phyloP scores from a whole-genome alignment of 78 protist species.

The Parvularia atlantis region DNA sequence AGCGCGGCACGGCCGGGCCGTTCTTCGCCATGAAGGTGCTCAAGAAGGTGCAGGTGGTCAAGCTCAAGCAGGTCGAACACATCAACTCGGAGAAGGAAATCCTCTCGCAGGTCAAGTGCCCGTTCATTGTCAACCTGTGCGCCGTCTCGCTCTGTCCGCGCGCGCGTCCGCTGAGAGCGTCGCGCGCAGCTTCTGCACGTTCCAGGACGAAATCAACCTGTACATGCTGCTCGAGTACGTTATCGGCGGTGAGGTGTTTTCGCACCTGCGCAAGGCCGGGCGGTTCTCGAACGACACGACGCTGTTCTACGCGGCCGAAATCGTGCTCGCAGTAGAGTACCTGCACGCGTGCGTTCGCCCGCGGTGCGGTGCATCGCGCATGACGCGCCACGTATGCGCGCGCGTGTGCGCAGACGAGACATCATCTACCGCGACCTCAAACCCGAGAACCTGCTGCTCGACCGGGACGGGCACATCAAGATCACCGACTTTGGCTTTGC shows the following conservation, averaged over 20 bases:
- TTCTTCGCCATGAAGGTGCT: constrained; percentile 67
- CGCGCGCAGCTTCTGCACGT: constrained; percentile 12
- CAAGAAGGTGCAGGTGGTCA: constrained; percentile 60
- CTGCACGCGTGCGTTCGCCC: too few species aligned
- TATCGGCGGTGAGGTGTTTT: constrained; percentile 82
- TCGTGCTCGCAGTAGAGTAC: constrained; percentile 1
- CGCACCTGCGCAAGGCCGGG: constrained; percentile 31
- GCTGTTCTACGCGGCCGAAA: neutral
- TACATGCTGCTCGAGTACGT: constrained; percentile 67
- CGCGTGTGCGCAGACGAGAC: too few species aligned
- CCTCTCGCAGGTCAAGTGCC: constrained; percentile 52
- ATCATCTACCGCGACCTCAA: neutral
- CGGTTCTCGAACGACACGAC: constrained; percentile 16
- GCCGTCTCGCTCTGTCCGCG: neutral
- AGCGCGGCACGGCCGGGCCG: too few species aligned
- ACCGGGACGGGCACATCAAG: constrained; percentile 75
- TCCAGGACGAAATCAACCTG: constrained; percentile 42
- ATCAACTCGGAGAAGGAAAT: constrained; percentile 64
- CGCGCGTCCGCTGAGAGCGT: too few species aligned
- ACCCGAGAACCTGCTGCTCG: constrained; percentile 93
- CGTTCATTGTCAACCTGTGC: constrained; percentile 72
- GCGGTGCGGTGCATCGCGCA: too few species aligned
- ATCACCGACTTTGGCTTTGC: constrained; percentile 52
- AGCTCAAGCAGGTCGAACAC: constrained; percentile 49
- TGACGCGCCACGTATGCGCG: too few species aligned